Base-by-base conservation (phyloP, 345 rosid species). In the Euclidium syriacum region DNA sequence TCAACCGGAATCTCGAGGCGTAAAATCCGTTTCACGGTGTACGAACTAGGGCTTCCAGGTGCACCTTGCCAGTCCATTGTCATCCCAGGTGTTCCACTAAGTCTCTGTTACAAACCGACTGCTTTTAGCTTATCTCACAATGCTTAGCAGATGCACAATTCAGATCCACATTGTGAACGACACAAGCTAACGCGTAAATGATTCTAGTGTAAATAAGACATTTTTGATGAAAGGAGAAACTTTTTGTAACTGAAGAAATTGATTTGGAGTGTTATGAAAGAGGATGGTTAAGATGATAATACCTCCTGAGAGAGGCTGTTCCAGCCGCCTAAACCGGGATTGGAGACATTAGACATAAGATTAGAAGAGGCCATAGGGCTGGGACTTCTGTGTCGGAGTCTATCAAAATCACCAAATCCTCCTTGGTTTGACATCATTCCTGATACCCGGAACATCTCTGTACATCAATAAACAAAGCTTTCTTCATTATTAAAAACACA, bases 61-160 rank as follows among this genome's bases (percentile, higher is more conserved):
- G 97, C 97, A 54, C 96, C 85, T 84, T 90, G 97, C 99, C 99
- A 94, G 67, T 94, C 99, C 97, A 94, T 94, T 20, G 95, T 87
- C 99, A 94, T 90, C 60, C 96, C 99, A 57, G 87, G 87, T 27
- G 91, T 88, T 49, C 96, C 95, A 70, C 95, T 76, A 74, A 84
- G 65, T 75, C 97, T 86, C 99, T 72, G 62, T 6, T 23, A 7
- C 8, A 41, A 15, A 57, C 3, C 1, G 1, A 40, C 26, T 48
- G 32, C n/a, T 14, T 33, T 56, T 48, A 64, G 65, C 46, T 30
- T 0, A 38, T 70, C 44, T 15, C 64, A 43, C 26, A 8, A 14
- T 25, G 48, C 18, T 33, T 33, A 50, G 7, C 14, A 38, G 1
- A 25, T 10, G 12, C 25, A 41, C 34, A 30, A 15, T 6, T 10